Evolutionary conservation across 495 filamentous ascomycete genomes (phyloP), one percentile per base, ranked within the genome.

Genomic region (Trypethelium eluteriae): DNA sequence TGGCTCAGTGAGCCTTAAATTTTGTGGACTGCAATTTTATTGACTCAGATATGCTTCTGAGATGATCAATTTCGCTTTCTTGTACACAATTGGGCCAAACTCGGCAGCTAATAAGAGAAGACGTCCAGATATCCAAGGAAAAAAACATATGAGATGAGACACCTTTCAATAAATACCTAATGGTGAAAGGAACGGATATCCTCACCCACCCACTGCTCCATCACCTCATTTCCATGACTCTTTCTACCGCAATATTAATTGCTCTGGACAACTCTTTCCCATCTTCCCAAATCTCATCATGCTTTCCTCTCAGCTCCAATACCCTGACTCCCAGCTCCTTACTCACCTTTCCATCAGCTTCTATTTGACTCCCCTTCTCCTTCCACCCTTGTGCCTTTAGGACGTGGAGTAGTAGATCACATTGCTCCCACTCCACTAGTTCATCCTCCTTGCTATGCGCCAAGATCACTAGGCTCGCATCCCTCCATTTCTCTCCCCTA

Each of bases 371-470:
- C 65, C 69, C 64, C 49, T 70, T 69, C 66, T 64, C 56, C 35
- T 81, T 66, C 36, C 69, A 75, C 2, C 70, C 67, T 44, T 76
- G 74, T 64, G 12, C 59, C 67, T 62, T 69, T 53, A 77, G 68
- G 64, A 65, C 73, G 56, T 76, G 66, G 62, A 70, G 73, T 83
- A 90, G 80, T 39, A 64, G 71, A 64, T 79, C 77, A 5, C 72
- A 75, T 77, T 86, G 86, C 63, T 74, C 79, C 77, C 63, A 71
- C 74, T 84, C 82, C 65, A 86, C 85, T 70, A 90, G 70, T 66
- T 81, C 81, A 76, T 92, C 88, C 9, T 82, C 81, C 6, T 69
- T 67, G 39, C 86, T 89, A 59, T 86, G 81, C 18, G 79, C 84
- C 62, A 92, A 68, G 32, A 89, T 79, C 53, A 83, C 82, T 38